A percentile compares a stretch with the other conserved stretches of the same genome.
phyloP scores from a whole-genome alignment of 257 asterid species.

The Solanum raphanifolium region DNA sequence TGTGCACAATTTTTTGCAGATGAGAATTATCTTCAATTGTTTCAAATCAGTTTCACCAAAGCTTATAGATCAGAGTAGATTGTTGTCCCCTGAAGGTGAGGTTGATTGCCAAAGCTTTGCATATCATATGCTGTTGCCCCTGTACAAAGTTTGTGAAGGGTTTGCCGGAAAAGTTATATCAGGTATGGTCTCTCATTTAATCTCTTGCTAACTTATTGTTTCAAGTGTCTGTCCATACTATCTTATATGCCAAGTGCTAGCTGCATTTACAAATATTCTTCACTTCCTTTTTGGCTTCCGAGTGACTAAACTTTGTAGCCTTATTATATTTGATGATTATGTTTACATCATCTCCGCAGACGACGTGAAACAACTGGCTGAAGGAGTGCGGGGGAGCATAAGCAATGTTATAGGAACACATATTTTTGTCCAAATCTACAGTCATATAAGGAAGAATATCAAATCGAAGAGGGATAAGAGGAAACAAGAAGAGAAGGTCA shows the following conservation, averaged over 20 bases:
- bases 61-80: constrained; percentile 27
- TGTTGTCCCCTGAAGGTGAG: constrained; percentile 12
- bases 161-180: constrained; percentile 63
- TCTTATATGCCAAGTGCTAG: background rate
- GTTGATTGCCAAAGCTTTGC: constrained; percentile 45
- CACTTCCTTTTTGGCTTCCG: background rate
- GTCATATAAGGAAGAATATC: constrained; percentile 49
- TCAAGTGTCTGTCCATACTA: background rate
- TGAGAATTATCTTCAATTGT: constrained; percentile 62
- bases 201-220: background rate
- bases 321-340: background rate
- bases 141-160: constrained; percentile 75
- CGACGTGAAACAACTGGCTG: constrained; percentile 64
- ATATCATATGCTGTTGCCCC: constrained; percentile 60
- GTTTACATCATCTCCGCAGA: constrained; percentile 25
- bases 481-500: constrained; percentile 66
- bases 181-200: constrained; percentile 28
- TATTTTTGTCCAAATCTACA: constrained; percentile 47
- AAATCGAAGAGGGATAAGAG: constrained; percentile 80
- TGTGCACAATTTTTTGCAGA: constrained; percentile 32
- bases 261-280: background rate
- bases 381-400: constrained; percentile 49
- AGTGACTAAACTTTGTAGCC: background rate
- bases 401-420: constrained; percentile 45
- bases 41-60: constrained; percentile 55